Evolutionary conservation across 495 filamentous ascomycete genomes (phyloP), one percentile per base, ranked within the genome.

Genomic region (Rostrohypoxylon terebratum): DNA sequence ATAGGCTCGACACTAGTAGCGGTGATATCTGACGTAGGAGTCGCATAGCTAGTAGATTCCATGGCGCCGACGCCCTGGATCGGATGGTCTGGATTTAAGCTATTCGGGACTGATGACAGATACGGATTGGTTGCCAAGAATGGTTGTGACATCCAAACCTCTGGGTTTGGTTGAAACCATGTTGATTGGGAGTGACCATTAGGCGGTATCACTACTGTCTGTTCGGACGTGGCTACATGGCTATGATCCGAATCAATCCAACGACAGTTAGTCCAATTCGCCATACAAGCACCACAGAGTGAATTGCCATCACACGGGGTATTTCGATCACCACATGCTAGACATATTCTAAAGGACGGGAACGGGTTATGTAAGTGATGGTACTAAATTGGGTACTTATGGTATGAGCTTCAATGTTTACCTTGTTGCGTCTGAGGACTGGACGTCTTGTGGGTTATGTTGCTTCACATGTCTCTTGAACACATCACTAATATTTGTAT

Each of bases 401-500:
- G 36, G n/a, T 3, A 50, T 11, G 14, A 25, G 47, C 25, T 50
- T 28, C 28, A 28, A 28, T 28, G 28, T 28, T n/a, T 45, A 63
- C 64, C 40, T 66, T 50, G 20, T 40, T 20, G 38, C 4, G 6
- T 59, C 31, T 21, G 47, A n/a, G 0, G 50, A 40, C 59, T 54
- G 58, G 14, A 51, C 4, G 20, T 14, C 25, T 44, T 45, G 34
- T 11, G 61, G 42, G 33, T 65, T 68, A 63, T 78, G 74, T 61
- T 78, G 74, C 38, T 78, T 72, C 23, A 78, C 50, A 59, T 78
- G 76, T 44, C 76, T 75, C 63, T 70, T 77, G 28, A 75, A 61
- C 1, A 78, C 76, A 60, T 78, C 76, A 40, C 74, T 77, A 55
- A 23, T 1, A 16, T 54, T 28, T 4, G n/a, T 3, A 23, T 54